Evolutionary conservation across 2,329 filamentous ascomycete genomes (phyloP).

Genomic region (Hymenoscyphus fructigenus): DNA sequence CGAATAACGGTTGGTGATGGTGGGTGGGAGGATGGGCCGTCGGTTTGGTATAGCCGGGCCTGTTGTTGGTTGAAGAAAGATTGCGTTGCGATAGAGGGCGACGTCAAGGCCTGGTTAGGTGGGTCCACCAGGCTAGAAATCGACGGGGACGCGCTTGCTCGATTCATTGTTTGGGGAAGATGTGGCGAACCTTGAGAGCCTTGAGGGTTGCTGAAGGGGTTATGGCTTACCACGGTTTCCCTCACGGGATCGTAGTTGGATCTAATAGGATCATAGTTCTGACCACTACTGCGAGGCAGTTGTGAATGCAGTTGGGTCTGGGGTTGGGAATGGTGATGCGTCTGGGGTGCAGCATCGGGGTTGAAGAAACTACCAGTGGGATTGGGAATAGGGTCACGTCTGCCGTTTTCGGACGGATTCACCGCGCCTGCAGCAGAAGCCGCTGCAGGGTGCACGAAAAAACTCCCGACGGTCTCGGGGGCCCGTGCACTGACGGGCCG

Average conservation of each 20-base stretch:
- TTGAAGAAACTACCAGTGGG: constrained; percentile 30
- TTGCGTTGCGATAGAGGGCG: constrained; percentile 35
- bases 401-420: constrained; percentile 36
- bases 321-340: constrained; percentile 43
- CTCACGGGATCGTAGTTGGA: constrained; percentile 66
- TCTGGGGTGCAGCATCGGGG: constrained; percentile 20
- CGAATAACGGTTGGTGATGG: constrained; percentile 34
- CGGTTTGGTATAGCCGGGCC: constrained; percentile 24
- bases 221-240: constrained; percentile 53
- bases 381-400: constrained; percentile 40
- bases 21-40: constrained; percentile 30
- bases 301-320: constrained; percentile 32
- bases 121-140: constrained; percentile 89
- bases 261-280: constrained; percentile 87
- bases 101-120: constrained; percentile 40
- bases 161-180: constrained; percentile 51
- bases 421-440: constrained; percentile 3
- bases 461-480: constrained; percentile 7
- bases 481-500: constrained; percentile 4
- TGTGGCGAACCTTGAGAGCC: constrained; percentile 41
- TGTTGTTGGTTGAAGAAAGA: constrained; percentile 38
- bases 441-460: constrained; percentile 4
- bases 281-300: constrained; percentile 64
- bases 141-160: constrained; percentile 85
- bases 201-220: constrained; percentile 45